Evolutionary conservation across 805 yeast genomes (phyloP), one percentile per base, ranked within the genome.

Genomic region (Zygosaccharomyces bisporus): DNA sequence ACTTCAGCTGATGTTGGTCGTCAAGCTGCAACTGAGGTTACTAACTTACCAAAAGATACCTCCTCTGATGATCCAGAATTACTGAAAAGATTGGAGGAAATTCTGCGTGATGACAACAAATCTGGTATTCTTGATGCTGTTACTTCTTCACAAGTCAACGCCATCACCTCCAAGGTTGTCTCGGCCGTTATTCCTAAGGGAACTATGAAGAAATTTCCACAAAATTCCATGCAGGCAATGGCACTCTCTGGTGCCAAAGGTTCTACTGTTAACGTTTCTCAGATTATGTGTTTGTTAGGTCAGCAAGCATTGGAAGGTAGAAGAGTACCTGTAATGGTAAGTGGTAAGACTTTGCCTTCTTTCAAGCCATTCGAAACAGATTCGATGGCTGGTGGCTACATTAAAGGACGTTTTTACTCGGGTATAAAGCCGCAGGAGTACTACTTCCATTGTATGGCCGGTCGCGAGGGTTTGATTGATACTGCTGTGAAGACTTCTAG

Each of bases 371-470:
- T 79, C 62, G 99, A 95, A 64, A 93, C 99, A 12, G 91, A 88
- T 66, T 96, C 97, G 1, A 79, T 95, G 66, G 97, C 99, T 19
- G 99, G 99, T 75, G 99, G 99, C 44, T 93, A 88, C 66, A 87
- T 93, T 63, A 86, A 91, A 66, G 91, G 95, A 50, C 85, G 99
- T 57, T 93, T 93, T 81, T 95, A 88, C 67, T 88, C 97, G 32
- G 99, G 99, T 68, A 86, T 93, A 56, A 81, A 87, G 66, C 99
- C 99, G 4, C 99, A 93, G 70, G 99, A 93, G 68, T 93, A 95
- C 70, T 93, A 90, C 66, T 93, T 95, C 93, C 99, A 93, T 72
- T 93, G 98, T 75, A 93, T 93, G 99, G 99, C 99, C 44, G 99
- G 99, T 71, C 85, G 99, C 75, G 99, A 93, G 75, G 99, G 99